Conservation (phyloP, 331 rosid genomes). For the Phaseolus coccineus region DNA sequence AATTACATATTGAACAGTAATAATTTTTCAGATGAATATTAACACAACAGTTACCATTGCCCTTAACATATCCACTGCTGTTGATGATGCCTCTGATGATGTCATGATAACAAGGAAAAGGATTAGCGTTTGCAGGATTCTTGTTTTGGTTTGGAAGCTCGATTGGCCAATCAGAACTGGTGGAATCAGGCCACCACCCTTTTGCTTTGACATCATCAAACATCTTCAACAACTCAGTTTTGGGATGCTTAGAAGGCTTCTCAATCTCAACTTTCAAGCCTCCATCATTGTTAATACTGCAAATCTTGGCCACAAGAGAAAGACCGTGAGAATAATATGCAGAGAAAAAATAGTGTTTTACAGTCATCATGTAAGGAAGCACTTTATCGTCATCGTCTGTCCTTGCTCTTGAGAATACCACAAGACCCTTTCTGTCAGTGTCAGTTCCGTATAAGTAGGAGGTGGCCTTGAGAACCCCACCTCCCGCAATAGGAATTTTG, state of each 20-base stretch:
- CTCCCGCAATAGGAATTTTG: neutral
- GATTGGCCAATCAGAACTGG: too few relatives aligned
- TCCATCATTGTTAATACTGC: neutral
- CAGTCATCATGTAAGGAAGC: neutral
- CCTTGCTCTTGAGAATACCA: neutral
- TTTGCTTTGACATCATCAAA: slow-evolving; percentile 6
- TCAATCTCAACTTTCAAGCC: neutral
- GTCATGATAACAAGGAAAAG: too few relatives aligned
- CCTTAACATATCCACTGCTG: too few relatives aligned
- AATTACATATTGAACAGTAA: too few relatives aligned
- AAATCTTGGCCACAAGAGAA: neutral
- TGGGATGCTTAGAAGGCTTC: neutral
- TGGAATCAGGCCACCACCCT: neutral
- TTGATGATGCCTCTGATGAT: too few relatives aligned
- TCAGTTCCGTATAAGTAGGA: slow-evolving; percentile 14
- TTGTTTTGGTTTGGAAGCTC: too few relatives aligned
- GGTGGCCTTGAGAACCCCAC: slow-evolving; percentile 4
- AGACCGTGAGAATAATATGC: neutral
- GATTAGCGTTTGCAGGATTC: too few relatives aligned
- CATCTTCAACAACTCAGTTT: neutral
- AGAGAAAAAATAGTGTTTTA: neutral
- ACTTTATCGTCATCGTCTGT: neutral
- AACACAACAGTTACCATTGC: too few relatives aligned
- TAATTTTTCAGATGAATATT: too few relatives aligned
- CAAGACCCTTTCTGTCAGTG: neutral